Evolutionary conservation across 2,329 filamentous ascomycete species (phyloP).

Genomic region (Xylaria sp.): DNA sequence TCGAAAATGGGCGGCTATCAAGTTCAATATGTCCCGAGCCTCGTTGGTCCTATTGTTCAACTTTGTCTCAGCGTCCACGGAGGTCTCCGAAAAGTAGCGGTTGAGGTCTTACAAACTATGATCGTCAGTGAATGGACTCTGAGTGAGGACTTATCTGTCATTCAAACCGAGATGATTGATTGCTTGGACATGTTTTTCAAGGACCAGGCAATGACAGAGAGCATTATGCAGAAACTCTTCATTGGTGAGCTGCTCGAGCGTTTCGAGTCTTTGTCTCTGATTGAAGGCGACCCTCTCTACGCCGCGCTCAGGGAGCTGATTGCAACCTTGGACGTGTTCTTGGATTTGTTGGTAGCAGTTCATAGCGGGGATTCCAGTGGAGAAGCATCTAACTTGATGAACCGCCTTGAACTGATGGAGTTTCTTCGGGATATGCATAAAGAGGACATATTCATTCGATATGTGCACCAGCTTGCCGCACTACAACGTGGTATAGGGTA

Average conservation of each 20-base stretch:
- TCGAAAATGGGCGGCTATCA: slow-evolving; percentile 94
- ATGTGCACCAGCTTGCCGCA: slow-evolving; percentile 89
- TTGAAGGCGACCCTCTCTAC: slow-evolving; percentile 78
- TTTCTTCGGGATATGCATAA: slow-evolving; percentile 97
- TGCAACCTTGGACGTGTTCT: slow-evolving; percentile 85
- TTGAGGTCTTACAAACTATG: slow-evolving; percentile 96
- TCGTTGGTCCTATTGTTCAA: slow-evolving; percentile 92
- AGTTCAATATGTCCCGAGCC: slow-evolving; percentile 94
- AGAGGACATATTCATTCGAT: slow-evolving; percentile 95
- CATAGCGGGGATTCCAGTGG: slow-evolving; percentile 79
- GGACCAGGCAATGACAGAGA: slow-evolving; percentile 86
- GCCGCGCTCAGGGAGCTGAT: slow-evolving; percentile 82
- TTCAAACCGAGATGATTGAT: slow-evolving; percentile 97
- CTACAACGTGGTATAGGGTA: slow-evolving; percentile 82
- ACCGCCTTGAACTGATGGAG: slow-evolving; percentile 91
- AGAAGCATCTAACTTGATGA: slow-evolving; percentile 85
- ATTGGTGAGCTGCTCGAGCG: slow-evolving; percentile 84
- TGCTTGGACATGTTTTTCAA: slow-evolving; percentile 92
- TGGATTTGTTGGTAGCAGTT: slow-evolving; percentile 90
- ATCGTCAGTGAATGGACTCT: slow-evolving; percentile 98
- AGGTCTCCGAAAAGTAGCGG: slow-evolving; percentile 86
- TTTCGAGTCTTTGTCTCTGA: slow-evolving; percentile 76
- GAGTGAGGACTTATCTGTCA: slow-evolving; percentile 88
- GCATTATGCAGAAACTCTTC: slow-evolving; percentile 91
- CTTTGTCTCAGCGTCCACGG: slow-evolving; percentile 96